A percentile compares a stretch with the other conserved stretches of the same genome.
Conservation (phyloP, 345 rosid species). For the Nasturtium officinale region DNA sequence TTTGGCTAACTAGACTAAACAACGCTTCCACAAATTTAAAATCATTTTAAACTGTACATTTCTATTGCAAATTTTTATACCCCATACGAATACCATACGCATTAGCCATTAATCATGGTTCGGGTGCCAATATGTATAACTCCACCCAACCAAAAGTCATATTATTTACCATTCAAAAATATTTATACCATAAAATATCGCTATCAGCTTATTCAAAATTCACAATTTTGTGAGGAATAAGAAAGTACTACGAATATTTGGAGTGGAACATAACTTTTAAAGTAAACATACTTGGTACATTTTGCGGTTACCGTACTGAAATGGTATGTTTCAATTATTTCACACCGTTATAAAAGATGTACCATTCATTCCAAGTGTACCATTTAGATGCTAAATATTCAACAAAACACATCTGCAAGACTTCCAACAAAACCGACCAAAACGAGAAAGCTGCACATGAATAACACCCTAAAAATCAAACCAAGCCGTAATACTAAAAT, state of each 20-base stretch:
- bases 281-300: background rate
- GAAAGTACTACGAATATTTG: background rate
- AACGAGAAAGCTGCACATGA: conserved; percentile 24
- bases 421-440: conserved; percentile 35
- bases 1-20: background rate
- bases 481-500: conserved; percentile 30
- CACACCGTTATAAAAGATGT: conserved; percentile 15
- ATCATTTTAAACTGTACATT: too few species aligned
- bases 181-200: background rate
- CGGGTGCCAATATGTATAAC: too few species aligned
- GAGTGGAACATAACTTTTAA: background rate
- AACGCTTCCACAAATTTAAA: background rate
- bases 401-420: conserved; percentile 27
- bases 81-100: background rate
- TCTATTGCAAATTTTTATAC: background rate
- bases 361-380: background rate
- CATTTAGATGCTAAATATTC: conserved; percentile 21
- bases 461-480: conserved; percentile 23
- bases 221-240: background rate
- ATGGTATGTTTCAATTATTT: conserved; percentile 5
- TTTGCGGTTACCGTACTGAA: background rate
- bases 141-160: too few species aligned
- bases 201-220: background rate
- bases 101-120: background rate
- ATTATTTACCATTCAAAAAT: background rate